These are phyloP conservation scores for Pythium monospermum DNA, from an alignment of 352 stramenopile species.

Conservation along the genomic window DNA sequence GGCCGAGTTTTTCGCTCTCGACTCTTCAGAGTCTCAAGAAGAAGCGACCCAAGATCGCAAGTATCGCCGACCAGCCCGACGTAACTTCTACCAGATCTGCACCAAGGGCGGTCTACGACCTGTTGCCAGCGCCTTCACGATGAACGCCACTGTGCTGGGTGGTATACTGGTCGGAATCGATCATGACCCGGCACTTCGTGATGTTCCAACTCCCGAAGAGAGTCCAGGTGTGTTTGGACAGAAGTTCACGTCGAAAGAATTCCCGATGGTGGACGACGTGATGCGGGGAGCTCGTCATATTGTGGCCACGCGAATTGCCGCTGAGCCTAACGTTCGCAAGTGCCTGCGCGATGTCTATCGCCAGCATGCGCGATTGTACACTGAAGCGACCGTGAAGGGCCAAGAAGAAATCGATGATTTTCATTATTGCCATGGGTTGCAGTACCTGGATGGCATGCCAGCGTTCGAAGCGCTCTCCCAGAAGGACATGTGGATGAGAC, in stretches of 20 bases:
- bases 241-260: constrained; percentile 81
- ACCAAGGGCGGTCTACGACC: constrained; percentile 75
- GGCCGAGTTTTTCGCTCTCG: constrained; percentile 80
- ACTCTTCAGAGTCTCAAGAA: constrained; percentile 61
- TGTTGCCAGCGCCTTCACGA: constrained; percentile 73
- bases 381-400: constrained; percentile 73
- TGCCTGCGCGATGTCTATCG: constrained; percentile 82
- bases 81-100: constrained; percentile 88
- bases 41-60: constrained; percentile 47
- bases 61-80: constrained; percentile 69
- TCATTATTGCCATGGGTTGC: constrained; percentile 80
- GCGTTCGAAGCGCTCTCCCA: constrained; percentile 71
- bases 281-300: constrained; percentile 88
- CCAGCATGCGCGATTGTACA: constrained; percentile 68
- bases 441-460: constrained; percentile 85
- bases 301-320: constrained; percentile 76
- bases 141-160: constrained; percentile 81
- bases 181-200: constrained; percentile 53
- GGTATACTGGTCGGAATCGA: constrained; percentile 70
- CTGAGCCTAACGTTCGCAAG: constrained; percentile 81
- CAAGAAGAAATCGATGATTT: constrained; percentile 87
- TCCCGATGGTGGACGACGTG: constrained; percentile 79
- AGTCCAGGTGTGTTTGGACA: constrained; percentile 62
- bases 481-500: constrained; percentile 72
- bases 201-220: constrained; percentile 72